A percentile compares a stretch with the other conserved stretches of the same genome.
phyloP scores from a whole-genome alignment of 257 asterid species.

The Ocimum tenuiflorum region DNA sequence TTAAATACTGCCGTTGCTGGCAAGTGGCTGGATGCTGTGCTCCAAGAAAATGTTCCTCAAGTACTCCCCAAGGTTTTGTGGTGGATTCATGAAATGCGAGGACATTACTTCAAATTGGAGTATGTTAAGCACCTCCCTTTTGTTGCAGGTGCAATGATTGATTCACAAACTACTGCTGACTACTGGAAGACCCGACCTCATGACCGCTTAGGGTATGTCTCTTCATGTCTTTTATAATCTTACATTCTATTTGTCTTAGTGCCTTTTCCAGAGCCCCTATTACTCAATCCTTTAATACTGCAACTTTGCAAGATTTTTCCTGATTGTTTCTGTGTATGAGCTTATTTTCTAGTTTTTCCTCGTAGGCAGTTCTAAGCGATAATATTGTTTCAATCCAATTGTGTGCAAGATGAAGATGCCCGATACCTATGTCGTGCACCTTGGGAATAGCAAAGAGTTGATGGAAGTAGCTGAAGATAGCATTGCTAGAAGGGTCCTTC shows the following conservation, averaged over 20 bases:
- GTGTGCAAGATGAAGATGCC: constrained; percentile 91
- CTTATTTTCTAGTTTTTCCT: constrained; percentile 16
- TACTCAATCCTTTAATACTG: not conserved
- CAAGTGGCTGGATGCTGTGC: constrained; percentile 92
- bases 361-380: constrained; percentile 6
- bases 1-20: constrained; percentile 96
- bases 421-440: constrained; percentile 84
- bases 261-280: too few species aligned
- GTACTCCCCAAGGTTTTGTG: constrained; percentile 96
- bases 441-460: constrained; percentile 90
- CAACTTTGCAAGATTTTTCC: not conserved
- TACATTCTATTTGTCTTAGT: not conserved
- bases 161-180: constrained; percentile 79
- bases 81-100: constrained; percentile 99
- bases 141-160: constrained; percentile 99
- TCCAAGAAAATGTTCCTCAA: constrained; percentile 57
- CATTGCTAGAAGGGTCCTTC: constrained; percentile 71
- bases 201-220: constrained; percentile 63
- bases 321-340: not conserved
- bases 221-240: not conserved
- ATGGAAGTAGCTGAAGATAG: constrained; percentile 80
- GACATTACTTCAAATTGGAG: constrained; percentile 94
- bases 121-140: constrained; percentile 97
- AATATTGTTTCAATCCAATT: constrained; percentile 11
- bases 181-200: constrained; percentile 87